Evolutionary conservation across 1,284 basidiomycete species (phyloP), one percentile per base, ranked within the genome.

Genomic region (Rhodotorula sp.): DNA sequence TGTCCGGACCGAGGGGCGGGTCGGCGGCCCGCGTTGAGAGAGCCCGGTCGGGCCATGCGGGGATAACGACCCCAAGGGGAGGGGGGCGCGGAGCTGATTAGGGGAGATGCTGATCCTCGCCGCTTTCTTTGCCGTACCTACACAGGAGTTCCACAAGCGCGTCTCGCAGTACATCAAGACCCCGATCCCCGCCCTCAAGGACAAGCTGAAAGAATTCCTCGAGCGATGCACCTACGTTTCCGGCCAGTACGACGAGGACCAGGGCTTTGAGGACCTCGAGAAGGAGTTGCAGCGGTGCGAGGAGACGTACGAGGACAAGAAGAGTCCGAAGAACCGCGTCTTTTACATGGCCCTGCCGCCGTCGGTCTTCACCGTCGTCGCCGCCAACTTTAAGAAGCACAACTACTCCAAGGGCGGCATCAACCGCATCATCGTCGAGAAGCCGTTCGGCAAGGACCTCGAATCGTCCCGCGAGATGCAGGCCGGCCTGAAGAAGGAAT

Each of bases 371-470:
- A 89, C 92, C 77, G 87, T 90, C 49, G 94, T 97, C 69, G 89
- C 91, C 48, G 87, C 87, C 80, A 89, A 93, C 77, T 82, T 95
- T 77, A 92, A 89, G 81, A 88, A 90, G 79, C 87, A 90, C 80
- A 91, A 89, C 82, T 94, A 97, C 83, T 81, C 83, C 20, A 83
- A 87, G 62, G 86, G 85, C 49, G 91, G 91, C 31, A 83, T 88
- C 80, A 95, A 93, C 84, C 88, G 94, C 67, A 89, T 97, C 81
- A 92, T 97, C 78, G 89, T 97, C 77, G 95, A 97, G 84, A 97
- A 97, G 84, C 94, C 94, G 5, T 97, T 97, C 81, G 94, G 94
- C 61, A 96, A 93, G 83, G 94, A 97, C 80, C 87, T 91, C 69
- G 87, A 92, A 0, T 91, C 90, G n/a, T 92, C 90, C 71, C 87